Percentiles rank a stretch among this genome's conserved stretches.
These are phyloP conservation scores for Filosporella fistucella DNA, from an alignment of 495 filamentous ascomycete genomes.

Conservation along the genomic window DNA sequence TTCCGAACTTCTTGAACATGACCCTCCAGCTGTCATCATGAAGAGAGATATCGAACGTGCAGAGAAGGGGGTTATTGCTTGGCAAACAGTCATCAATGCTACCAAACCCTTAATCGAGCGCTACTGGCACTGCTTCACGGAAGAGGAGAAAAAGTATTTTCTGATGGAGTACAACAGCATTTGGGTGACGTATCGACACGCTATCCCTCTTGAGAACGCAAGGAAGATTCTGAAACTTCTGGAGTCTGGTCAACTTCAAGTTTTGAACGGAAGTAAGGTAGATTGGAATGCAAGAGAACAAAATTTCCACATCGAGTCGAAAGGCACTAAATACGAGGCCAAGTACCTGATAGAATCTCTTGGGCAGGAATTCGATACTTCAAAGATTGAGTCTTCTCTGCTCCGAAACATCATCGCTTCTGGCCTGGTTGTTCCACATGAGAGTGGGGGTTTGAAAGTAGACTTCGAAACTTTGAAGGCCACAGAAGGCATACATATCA, in stretches of 20 bases:
- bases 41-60: neutral
- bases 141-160: neutral
- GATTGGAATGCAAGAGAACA: neutral
- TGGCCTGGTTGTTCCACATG: neutral
- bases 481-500: neutral
- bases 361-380: slow-evolving; percentile 1
- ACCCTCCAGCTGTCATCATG: neutral
- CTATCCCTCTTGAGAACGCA: neutral
- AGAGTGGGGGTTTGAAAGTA: neutral
- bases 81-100: neutral
- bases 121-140: neutral
- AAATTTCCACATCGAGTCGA: neutral
- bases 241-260: neutral
- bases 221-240: neutral
- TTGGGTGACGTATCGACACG: slow-evolving; percentile 1
- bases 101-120: neutral
- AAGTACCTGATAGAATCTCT: neutral
- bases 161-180: neutral
- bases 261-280: neutral
- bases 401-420: neutral
- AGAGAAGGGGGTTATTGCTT: neutral
- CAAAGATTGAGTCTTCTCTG: neutral
- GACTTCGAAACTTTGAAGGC: neutral
- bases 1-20: neutral
- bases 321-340: neutral